Base-by-base conservation (phyloP, 2,329 filamentous ascomycete species). In the Aspergillus piperis region DNA sequence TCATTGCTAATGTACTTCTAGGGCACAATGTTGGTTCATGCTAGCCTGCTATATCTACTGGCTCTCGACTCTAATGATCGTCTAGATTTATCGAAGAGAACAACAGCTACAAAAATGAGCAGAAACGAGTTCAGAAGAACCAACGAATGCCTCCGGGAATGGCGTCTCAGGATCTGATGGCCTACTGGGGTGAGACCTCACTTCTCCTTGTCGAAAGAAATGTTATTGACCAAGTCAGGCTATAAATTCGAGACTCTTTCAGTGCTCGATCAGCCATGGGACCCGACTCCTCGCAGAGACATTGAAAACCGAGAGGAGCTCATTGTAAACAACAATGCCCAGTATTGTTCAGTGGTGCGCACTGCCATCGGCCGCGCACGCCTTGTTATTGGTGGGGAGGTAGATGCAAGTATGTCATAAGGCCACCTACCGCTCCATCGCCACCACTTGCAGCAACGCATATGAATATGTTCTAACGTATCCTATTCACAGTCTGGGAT, bases 231-330 rank as follows among this genome's bases (percentile, higher is more conserved):
- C 21, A 25, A 4, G 4, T 15, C 65, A 94, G 91, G 94, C 38
- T 99, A 99, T 80, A 99, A 99, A 74, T 99, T 99, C 70, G 95
- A 99, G 76, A 90, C 91, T 0, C 77, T 99, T 1, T 87, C 88
- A 6, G 88, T 95, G 2, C 79, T 98, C 3, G 88, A 91, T 2
- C 79, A 83, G 2, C 84, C 89, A 0, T 97, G 93, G 88, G 87
- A 84, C 57, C 85, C 89, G 59, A 89, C 86, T 0, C 80, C 87
- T 0, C 86, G 91, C 58, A 88, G 90, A 1, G 86, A 88, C 60
- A 97, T 99, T 64, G 93, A 96, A 72, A 80, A 78, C 58, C 87
- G 95, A 27, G 86, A 90, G 47, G 75, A 86, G 2, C 82, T 89
- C 57, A 71, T 88, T 8, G 93, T 97, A 53, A 93, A 89, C 74